Evolutionary conservation across 139 green algal species (phyloP), one percentile per base, ranked within the genome.

Genomic region (Penium margaritaceum): DNA sequence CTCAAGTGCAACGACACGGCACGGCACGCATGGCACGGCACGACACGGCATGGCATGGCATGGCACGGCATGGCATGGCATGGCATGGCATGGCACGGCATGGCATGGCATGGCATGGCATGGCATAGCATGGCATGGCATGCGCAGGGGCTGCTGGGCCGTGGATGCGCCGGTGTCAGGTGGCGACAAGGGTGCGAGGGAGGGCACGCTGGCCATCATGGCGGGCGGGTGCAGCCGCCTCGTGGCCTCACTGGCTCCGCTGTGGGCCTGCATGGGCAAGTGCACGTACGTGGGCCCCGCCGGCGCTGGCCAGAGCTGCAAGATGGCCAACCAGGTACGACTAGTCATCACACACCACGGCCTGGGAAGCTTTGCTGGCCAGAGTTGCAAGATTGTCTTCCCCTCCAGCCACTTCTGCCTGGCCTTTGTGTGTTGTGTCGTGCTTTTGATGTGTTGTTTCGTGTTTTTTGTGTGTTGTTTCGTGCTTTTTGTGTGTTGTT

Each of bases 121-220:
- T 62, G 53, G 53, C 53, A 34, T 62, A 17, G 57, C 30, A 64
- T 1, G 57, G 57, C 6, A 64, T 41, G 29, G 57, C 57, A 41
- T 17, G 57, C 29, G 38, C 67, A 75, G 72, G 34, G 66, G 68
- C 12, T 81, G 74, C 41, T 24, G n/a, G 15, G 62, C 74, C 36
- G 36, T 75, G 46, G 74, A 81, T 55, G 47, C 51, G 19, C 74
- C 74, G 12, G 74, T 81, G 33, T 81, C 74, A 41, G 74, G 74
- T 12, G 74, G 74, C 9, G 74, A 81, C 51, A 69, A 70, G 44
- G 74, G 74, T 21, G 74, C 74, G n/a, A 47, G 37, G 1, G 34
- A 32, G 21, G 74, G 54, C 9, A 70, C 34, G 29, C 53, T 81
- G 46, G 60, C 74, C 0, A 81, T 81, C 39, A 76, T 81, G 64